A percentile compares a stretch with the other conserved stretches of the same genome.
Conservation (phyloP, 2,329 filamentous ascomycete species). For the Ophiostoma angusticollis region DNA sequence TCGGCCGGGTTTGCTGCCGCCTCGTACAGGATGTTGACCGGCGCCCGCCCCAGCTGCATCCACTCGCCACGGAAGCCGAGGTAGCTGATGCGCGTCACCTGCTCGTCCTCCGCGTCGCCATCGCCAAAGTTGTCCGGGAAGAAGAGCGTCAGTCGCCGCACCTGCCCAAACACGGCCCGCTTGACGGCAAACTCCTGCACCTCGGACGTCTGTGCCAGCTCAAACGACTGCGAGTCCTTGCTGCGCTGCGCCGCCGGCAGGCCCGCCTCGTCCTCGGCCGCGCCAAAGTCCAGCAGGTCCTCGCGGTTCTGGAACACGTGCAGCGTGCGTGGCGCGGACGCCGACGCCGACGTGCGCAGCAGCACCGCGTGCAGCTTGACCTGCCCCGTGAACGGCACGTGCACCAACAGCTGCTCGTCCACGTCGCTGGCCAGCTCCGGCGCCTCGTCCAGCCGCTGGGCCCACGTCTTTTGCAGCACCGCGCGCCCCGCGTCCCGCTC, state of each 20-base stretch:
- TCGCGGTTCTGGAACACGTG: constrained; percentile 81
- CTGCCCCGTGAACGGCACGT: constrained; percentile 89
- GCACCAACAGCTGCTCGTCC: constrained; percentile 89
- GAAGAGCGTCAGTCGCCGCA: constrained; percentile 73
- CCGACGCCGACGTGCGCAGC: constrained; percentile 61
- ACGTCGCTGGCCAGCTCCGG: constrained; percentile 76
- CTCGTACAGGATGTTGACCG: constrained; percentile 82
- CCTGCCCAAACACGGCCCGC: constrained; percentile 76
- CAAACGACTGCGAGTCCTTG: constrained; percentile 47
- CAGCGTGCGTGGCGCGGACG: constrained; percentile 65
- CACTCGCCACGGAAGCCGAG: constrained; percentile 91
- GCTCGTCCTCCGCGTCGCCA: constrained; percentile 71
- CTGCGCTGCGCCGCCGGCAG: too few relatives aligned
- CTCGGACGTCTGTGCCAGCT: constrained; percentile 64
- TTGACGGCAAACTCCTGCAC: constrained; percentile 81
- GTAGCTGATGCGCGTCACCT: constrained; percentile 68
- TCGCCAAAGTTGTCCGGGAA: constrained; percentile 82
- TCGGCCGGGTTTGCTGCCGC: constrained; percentile 83
- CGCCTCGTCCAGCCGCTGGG: constrained; percentile 54
- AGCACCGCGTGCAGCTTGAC: constrained; percentile 85
- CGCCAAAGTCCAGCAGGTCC: constrained; percentile 73
- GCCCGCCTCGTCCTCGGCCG: constrained; percentile 54
- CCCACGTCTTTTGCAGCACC: constrained; percentile 85
- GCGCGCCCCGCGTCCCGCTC: constrained; percentile 53
- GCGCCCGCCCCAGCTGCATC: constrained; percentile 73